Conservation (phyloP, 441 rosid species). For the Manihot esculenta region DNA sequence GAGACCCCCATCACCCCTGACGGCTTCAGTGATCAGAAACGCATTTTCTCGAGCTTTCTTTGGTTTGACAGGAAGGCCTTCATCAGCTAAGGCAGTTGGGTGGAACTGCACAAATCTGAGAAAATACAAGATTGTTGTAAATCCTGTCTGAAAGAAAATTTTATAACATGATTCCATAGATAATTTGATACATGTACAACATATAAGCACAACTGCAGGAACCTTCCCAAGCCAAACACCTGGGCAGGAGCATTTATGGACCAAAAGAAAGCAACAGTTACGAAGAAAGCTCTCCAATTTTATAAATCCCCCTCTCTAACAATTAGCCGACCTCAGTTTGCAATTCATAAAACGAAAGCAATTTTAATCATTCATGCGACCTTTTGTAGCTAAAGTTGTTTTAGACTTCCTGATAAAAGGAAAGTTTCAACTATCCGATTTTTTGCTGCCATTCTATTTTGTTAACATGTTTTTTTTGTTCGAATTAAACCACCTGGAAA, state of each 20-base stretch:
- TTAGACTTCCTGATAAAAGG: background rate
- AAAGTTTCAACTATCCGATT: background rate
- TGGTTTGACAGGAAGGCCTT: slow-evolving; percentile 84
- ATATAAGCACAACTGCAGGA: slow-evolving; percentile 4
- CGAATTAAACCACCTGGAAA: background rate
- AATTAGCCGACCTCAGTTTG: background rate
- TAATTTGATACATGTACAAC: background rate
- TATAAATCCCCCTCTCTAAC: background rate
- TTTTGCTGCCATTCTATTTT: background rate
- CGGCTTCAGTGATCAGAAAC: slow-evolving; percentile 93
- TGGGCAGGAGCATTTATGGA: background rate
- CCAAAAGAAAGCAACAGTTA: background rate
- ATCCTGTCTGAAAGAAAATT: slow-evolving; percentile 3
- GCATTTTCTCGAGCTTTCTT: slow-evolving; percentile 64
- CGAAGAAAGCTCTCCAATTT: background rate
- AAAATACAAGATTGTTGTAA: background rate
- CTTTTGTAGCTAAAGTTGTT: background rate
- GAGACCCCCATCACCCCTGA: slow-evolving; percentile 97
- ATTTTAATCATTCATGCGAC: background rate
- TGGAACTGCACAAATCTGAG: slow-evolving; percentile 96
- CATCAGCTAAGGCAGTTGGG: slow-evolving; percentile 95
- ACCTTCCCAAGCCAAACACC: background rate
- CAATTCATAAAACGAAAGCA: background rate
- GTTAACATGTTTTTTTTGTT: no score
- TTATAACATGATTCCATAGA: background rate